Base-by-base conservation (phyloP, 192 early-diverging fungal species). In the Martensiomyces pterosporus region DNA sequence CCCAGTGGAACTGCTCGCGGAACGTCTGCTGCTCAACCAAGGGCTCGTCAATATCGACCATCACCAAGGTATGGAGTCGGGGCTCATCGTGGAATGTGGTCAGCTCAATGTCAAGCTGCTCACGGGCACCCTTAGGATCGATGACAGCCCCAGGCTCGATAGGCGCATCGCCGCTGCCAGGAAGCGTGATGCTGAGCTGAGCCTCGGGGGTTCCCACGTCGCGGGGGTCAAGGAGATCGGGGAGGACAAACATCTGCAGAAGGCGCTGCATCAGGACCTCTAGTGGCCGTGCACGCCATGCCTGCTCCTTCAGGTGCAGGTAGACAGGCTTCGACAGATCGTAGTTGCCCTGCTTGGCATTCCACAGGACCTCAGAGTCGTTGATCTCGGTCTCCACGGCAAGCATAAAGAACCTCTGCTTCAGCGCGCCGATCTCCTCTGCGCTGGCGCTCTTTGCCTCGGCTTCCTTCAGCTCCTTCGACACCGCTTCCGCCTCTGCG, bases 211-310 rank as follows among this genome's bases (percentile, higher is more conserved):
- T 67, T 18, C 59, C 59, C 8, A 73, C 53, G 12, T 43, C 50
- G 21, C 82, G 67, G 13, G 67, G 56, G 19, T 77, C 76, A 14
- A 89, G 64, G n/a, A 87, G 40, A 64, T 89, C 87, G 4, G 87
- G 87, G 24, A 84, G 61, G 33, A 89, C 85, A 65, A 69, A 82
- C 87, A 89, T 89, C 57, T 87, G 85, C 33, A 79, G 66, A 27
- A 84, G 43, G 37, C 87, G 80, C 60, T 89, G 80, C 75, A 83
- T 74, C 51, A 85, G 57, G 32, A 80, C 68, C 43, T 56, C 57
- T 15, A 80, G 66, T 18, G 76, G 80, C 49, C 75, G 60, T 14
- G 75, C 72, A 14, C 59, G 52, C 65, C 84, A 89, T 52, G 79
- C 68, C 29, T 75, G 57, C 60, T 84, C 58, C 48, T 67, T 62